phyloP scores from a whole-genome alignment of 2,329 filamentous ascomycete species.

The Fusarium sp. region DNA sequence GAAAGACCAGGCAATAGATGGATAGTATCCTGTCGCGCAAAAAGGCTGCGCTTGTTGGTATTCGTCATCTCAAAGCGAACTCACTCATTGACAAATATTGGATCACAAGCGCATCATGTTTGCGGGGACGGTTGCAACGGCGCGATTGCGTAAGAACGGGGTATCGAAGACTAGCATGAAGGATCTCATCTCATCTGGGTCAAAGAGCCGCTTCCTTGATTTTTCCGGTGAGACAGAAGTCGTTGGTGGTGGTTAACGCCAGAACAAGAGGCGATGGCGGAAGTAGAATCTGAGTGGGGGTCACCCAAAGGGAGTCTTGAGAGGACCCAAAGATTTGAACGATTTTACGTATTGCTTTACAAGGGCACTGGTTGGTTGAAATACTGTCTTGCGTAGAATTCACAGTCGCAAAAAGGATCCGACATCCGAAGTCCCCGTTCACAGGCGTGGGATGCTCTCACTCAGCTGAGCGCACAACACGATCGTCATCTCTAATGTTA shows the following conservation, averaged over 20 bases:
- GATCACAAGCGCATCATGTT: conserved; percentile 64
- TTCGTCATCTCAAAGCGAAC: conserved; percentile 55
- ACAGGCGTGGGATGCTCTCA: conserved; percentile 25
- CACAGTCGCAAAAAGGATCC: conserved; percentile 9
- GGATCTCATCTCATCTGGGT: background rate
- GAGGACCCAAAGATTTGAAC: conserved; percentile 7
- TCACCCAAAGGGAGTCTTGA: conserved; percentile 10
- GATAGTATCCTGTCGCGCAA: background rate
- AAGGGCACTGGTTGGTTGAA: conserved; percentile 18
- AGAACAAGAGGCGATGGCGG: conserved; percentile 17
- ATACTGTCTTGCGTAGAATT: background rate
- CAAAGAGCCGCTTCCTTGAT: conserved; percentile 2
- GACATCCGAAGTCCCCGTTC: conserved; percentile 39
- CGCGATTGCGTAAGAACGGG: conserved; percentile 61
- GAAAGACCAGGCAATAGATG: background rate
- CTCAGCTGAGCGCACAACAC: conserved; percentile 8
- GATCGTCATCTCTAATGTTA: conserved; percentile 43
- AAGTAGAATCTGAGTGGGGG: conserved; percentile 29
- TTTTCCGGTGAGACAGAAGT: conserved; percentile 4
- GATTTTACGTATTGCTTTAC: conserved; percentile 28
- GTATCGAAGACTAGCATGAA: conserved; percentile 51
- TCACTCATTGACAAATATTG: conserved; percentile 73
- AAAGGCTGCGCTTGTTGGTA: conserved; percentile 14
- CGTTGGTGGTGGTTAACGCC: conserved; percentile 18
- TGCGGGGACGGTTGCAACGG: conserved; percentile 58